These are phyloP conservation scores for Spatholobus suberectus DNA, from an alignment of 306 rosid species.

Conservation along the genomic window DNA sequence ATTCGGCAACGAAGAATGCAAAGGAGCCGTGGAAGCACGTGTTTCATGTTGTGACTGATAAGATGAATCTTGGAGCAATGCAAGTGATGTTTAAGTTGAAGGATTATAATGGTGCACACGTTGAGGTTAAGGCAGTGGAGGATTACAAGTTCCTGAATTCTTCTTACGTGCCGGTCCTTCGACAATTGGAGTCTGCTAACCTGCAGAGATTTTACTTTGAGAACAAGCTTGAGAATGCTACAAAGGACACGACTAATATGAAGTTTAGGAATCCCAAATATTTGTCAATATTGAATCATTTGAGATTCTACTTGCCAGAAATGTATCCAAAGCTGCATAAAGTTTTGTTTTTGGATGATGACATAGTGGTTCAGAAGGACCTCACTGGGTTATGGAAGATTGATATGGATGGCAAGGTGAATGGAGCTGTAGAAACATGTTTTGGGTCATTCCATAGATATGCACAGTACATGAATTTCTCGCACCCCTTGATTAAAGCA, in stretches of 20 bases:
- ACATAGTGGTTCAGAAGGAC: slow-evolving; percentile 85
- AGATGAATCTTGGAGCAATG: slow-evolving; percentile 96
- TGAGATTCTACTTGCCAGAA: slow-evolving; percentile 88
- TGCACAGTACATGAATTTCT: slow-evolving; percentile 91
- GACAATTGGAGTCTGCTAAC: slow-evolving; percentile 78
- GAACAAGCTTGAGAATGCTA: slow-evolving; percentile 89
- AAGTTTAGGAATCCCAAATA: slow-evolving; percentile 91
- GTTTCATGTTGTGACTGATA: slow-evolving; percentile 89
- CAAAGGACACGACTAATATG: slow-evolving; percentile 85
- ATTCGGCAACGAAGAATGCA: slow-evolving; percentile 78
- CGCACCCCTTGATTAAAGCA: slow-evolving; percentile 83
- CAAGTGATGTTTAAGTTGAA: slow-evolving; percentile 86
- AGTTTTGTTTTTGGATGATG: slow-evolving; percentile 80
- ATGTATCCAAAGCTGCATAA: slow-evolving; percentile 85
- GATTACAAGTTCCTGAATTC: slow-evolving; percentile 87
- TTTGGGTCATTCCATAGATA: slow-evolving; percentile 87
- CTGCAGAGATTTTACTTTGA: slow-evolving; percentile 76
- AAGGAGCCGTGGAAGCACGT: slow-evolving; percentile 90
- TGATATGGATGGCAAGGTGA: slow-evolving; percentile 93
- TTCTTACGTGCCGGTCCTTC: slow-evolving; percentile 79
- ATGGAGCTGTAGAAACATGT: slow-evolving; percentile 92
- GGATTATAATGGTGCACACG: slow-evolving; percentile 71
- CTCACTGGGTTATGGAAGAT: slow-evolving; percentile 85
- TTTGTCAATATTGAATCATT: slow-evolving; percentile 78
- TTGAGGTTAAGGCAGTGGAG: slow-evolving; percentile 87